Conservation (phyloP, 176 grass and related monocot species). For the Carex pumila region DNA sequence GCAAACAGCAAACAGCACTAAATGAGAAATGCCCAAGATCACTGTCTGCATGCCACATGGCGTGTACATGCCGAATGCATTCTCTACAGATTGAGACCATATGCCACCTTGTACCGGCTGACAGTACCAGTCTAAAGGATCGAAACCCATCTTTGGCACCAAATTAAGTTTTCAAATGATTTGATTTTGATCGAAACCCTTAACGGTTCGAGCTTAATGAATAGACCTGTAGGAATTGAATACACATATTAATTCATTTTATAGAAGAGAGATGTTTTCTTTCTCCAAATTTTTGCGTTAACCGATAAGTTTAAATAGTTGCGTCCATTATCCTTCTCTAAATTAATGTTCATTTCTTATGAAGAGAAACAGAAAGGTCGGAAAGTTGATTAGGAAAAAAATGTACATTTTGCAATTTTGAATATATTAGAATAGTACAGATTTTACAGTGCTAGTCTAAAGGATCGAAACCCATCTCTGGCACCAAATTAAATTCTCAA, state of each 20-base stretch:
- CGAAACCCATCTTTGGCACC: slow-evolving; percentile 48
- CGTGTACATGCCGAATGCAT: slow-evolving; percentile 79
- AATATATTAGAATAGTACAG: not conserved
- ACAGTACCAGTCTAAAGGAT: slow-evolving; percentile 81
- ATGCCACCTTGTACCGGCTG: slow-evolving; percentile 57
- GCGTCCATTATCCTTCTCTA: not conserved
- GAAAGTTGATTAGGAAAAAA: not conserved
- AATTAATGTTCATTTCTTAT: not conserved
- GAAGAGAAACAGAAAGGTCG: not conserved
- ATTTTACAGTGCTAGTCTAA: not conserved
- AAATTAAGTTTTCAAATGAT: slow-evolving; percentile 2
- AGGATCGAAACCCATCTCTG: too few species aligned
- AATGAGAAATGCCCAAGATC: slow-evolving; percentile 82
- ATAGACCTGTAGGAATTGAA: not conserved
- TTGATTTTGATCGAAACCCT: slow-evolving; percentile 13
- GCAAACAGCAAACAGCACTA: slow-evolving; percentile 66
- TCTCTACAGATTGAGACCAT: slow-evolving; percentile 59
- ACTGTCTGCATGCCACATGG: slow-evolving; percentile 58
- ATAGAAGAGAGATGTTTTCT: not conserved
- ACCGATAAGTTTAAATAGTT: not conserved
- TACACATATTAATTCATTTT: not conserved
- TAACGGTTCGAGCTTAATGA: not conserved
- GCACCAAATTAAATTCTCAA: too few species aligned
- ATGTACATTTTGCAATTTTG: not conserved
- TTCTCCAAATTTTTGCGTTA: not conserved